These are phyloP conservation scores for Herpotrichia juniperi DNA, from an alignment of 2,329 filamentous ascomycete species.

Conservation along the genomic window DNA sequence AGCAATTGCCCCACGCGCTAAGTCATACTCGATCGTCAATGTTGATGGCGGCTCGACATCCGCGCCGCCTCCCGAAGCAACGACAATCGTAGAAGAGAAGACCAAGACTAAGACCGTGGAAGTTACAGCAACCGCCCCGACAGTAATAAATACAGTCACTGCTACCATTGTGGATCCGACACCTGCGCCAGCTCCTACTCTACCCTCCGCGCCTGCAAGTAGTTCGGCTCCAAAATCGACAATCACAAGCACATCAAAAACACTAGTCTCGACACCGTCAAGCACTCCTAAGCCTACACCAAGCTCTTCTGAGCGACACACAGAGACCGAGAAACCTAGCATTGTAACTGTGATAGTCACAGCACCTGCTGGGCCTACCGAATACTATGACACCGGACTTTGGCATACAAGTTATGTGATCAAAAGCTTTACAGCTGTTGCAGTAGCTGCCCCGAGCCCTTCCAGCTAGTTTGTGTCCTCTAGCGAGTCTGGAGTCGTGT, in stretches of 20 bases:
- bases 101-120: constrained; percentile 29
- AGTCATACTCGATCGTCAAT: constrained; percentile 47
- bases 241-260: constrained; percentile 29
- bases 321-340: constrained; percentile 26
- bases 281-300: constrained; percentile 14
- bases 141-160: constrained; percentile 31
- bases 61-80: constrained; percentile 22
- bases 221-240: constrained; percentile 23
- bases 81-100: constrained; percentile 24
- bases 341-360: constrained; percentile 39
- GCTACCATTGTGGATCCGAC: constrained; percentile 15
- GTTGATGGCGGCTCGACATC: constrained; percentile 44
- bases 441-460: constrained; percentile 8
- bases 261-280: constrained; percentile 8
- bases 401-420: constrained; percentile 52
- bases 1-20: constrained; percentile 27
- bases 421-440: constrained; percentile 35
- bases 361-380: constrained; percentile 29
- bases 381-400: constrained; percentile 53
- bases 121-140: constrained; percentile 27
- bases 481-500: constrained; percentile 13
- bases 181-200: background rate
- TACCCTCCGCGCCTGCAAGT: background rate
- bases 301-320: constrained; percentile 15
- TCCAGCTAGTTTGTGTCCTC: constrained; percentile 7